Base-by-base conservation (phyloP, 2,329 filamentous ascomycete species). In the Grosmannia clavigera region DNA sequence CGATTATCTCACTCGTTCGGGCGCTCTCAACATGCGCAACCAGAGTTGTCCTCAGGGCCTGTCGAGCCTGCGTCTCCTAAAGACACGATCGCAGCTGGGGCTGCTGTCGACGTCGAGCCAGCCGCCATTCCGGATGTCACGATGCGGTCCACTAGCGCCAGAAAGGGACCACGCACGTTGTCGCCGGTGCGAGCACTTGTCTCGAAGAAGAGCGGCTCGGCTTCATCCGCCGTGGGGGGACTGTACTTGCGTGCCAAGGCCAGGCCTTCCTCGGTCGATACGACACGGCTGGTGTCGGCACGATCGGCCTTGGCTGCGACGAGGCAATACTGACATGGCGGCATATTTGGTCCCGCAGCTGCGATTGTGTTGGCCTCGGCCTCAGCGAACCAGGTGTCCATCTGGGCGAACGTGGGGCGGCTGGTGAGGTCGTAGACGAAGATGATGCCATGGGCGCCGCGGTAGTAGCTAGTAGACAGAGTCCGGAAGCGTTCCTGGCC, bases 301-400 rank as follows among this genome's bases (percentile, higher is more conserved):
- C 76, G 76, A 69, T 82, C 80, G 27, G 77, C 68, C 67, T 82
- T 82, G 62, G 74, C 74, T 5, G 78, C 80, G 29, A 82, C 75
- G n/a, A 65, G 54, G 33, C 63, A 64, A 50, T 62, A 62, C 22
- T 63, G 62, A 40, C 62, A 65, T 29, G 29, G 35, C 2, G 29
- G 48, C 16, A 22, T 14, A 12, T 14, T 14, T 27, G 31, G 11
- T 22, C 72, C 73, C 58, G 58, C 5, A 12, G 11, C 4, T 50
- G 72, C 3, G 76, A 57, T 73, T 3, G 77, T 78, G 66, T 80
- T 80, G 14, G 69, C 67, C 65, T 78, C 75, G 7, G 76, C 79
- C 67, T 82, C 79, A 53, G 78, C 75, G 64, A 80, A 79, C 79
- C 79, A 82, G 57, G 72, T 71, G 54, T 78, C 76, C 77, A 82